These are phyloP conservation scores for Lactifluus subvellereus DNA, from an alignment of 768 basidiomycete species.

Conservation along the genomic window DNA sequence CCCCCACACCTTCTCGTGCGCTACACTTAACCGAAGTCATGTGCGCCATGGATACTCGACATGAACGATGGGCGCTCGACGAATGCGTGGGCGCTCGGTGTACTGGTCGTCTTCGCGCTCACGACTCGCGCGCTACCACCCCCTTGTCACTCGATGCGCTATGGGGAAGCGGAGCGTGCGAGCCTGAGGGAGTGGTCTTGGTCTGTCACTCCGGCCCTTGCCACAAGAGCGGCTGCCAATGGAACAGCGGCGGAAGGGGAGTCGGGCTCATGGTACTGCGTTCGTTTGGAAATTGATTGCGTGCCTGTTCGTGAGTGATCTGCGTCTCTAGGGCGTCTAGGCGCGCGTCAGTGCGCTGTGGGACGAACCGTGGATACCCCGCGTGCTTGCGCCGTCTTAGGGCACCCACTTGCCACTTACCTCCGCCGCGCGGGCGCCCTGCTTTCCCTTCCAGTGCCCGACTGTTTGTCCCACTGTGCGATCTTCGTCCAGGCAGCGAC, in stretches of 20 bases:
- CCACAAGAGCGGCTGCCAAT: slow-evolving; percentile 9
- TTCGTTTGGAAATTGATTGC: slow-evolving; percentile 52
- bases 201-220: slow-evolving; percentile 37
- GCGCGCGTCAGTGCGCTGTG: slow-evolving; percentile 50
- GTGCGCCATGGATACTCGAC: slow-evolving; percentile 37
- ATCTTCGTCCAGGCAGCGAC: background rate
- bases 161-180: slow-evolving; percentile 35
- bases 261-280: slow-evolving; percentile 32
- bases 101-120: slow-evolving; percentile 71
- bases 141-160: slow-evolving; percentile 22
- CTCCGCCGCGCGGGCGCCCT: too few species aligned
- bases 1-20: slow-evolving; percentile 21
- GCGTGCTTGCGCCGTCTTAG: background rate
- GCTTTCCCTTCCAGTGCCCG: too few species aligned
- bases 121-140: slow-evolving; percentile 58
- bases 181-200: slow-evolving; percentile 67
- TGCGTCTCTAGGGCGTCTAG: slow-evolving; percentile 52
- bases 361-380: slow-evolving; percentile 19
- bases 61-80: slow-evolving; percentile 80
- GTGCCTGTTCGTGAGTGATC: slow-evolving; percentile 63
- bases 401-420: background rate
- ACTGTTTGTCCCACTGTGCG: too few species aligned
- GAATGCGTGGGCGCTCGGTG: slow-evolving; percentile 86
- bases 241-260: background rate
- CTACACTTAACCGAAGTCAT: slow-evolving; percentile 29